Evolutionary conservation across 345 rosid species (phyloP), one percentile per base, ranked within the genome.

Genomic region (Carallia brachiata): DNA sequence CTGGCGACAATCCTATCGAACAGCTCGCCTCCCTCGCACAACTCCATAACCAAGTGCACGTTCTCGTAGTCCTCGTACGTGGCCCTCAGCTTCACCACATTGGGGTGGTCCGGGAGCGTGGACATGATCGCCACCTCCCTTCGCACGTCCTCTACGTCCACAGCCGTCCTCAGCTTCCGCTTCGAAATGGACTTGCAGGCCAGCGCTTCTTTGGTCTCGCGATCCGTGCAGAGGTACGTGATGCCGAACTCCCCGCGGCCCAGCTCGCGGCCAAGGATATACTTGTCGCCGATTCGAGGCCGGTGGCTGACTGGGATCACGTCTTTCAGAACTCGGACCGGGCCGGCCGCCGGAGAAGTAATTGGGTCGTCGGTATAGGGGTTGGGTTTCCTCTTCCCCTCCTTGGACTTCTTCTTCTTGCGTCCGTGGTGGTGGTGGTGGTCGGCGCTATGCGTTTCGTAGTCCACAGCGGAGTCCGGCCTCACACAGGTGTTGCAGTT

Each of bases 241-340:
- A 93, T 88, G 1, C 98, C 98, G 81, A 93, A 93, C 73, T 93
- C 98, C 5, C 98, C 98, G 4, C 98, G 88, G 8, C 98, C 98
- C 37, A 93, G 84, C 52, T 93, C 98, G 19, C 94, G 80, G 30
- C 98, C 94, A 10, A 93, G 82, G 66, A 84, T 78, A 83, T 93
- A 93, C 83, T 93, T 89, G 73, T 93, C 98, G 55, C 81, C 82
- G 81, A 93, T 91, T 73, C 84, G 88, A 39, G 89, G 87, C 36
- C 84, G 89, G 69, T 86, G 84, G 73, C 84, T 82, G 32, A 84
- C 73, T 0, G 92, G 84, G 70, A 85, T 77, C 27, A 86, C 85
- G 65, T 89, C 97, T 62, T 93, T 88, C 36, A 91, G 86, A 64
- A 87, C 95, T 10, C 94, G 88, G 79, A 84, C 78, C 68, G 91